Evolutionary conservation across 768 basidiomycete genomes (phyloP).

Genomic region (Strobilomyces confusus): DNA sequence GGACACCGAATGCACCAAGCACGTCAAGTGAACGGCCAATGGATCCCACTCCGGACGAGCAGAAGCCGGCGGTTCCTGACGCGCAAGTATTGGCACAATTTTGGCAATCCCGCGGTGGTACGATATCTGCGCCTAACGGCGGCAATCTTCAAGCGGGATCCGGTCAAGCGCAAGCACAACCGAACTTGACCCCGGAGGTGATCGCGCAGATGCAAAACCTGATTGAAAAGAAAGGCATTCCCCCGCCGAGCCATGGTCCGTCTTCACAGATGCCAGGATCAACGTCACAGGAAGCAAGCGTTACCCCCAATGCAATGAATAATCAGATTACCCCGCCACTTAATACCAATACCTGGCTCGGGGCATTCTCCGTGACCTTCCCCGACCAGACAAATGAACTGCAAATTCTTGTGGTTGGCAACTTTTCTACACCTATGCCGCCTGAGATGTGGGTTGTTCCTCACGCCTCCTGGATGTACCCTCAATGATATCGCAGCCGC

Average conservation of each 20-base stretch:
- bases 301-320: slow-evolving; percentile 1
- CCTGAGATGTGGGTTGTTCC: slow-evolving; percentile 33
- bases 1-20: slow-evolving; percentile 1
- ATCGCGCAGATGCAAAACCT: slow-evolving; percentile 47
- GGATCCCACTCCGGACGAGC: slow-evolving; percentile 16
- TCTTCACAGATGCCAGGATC: slow-evolving; percentile 18
- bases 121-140: not conserved
- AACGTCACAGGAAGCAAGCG: slow-evolving; percentile 8
- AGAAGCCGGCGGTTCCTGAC: slow-evolving; percentile 17
- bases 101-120: slow-evolving; percentile 27
- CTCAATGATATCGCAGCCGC: slow-evolving; percentile 35
- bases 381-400: slow-evolving; percentile 38
- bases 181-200: slow-evolving; percentile 13
- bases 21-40: slow-evolving; percentile 4
- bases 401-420: slow-evolving; percentile 35
- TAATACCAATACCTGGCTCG: slow-evolving; percentile 40
- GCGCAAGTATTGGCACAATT: slow-evolving; percentile 26
- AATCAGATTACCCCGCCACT: not conserved
- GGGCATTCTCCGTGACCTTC: slow-evolving; percentile 42
- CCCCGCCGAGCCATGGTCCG: slow-evolving; percentile 18
- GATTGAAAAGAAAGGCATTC: slow-evolving; percentile 41
- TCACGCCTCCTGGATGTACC: not conserved
- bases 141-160: slow-evolving; percentile 15
- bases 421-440: slow-evolving; percentile 17
- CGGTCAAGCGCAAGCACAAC: slow-evolving; percentile 9